Conservation (phyloP, 208 protist species). For the Acanthamoeba castellanii region DNA sequence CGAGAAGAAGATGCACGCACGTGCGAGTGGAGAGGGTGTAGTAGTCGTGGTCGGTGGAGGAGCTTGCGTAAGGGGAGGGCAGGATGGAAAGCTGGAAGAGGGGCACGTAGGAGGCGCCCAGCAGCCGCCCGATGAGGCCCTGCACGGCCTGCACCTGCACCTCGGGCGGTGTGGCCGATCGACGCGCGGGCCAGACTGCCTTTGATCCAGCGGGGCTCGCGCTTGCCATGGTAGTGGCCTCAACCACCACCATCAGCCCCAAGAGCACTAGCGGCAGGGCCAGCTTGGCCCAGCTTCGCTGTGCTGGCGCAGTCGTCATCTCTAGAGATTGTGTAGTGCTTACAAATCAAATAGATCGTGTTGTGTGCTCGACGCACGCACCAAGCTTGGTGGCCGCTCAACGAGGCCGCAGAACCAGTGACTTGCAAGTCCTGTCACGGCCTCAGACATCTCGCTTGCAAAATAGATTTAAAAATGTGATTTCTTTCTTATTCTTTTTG, state of each 20-base stretch:
- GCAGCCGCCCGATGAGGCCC: slow-evolving; percentile 38
- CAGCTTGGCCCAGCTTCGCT: background rate
- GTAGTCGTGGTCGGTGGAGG: background rate
- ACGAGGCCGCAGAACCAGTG: too few species aligned
- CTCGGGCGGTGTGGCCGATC: background rate
- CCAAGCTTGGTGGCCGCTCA: too few species aligned
- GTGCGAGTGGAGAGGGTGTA: background rate
- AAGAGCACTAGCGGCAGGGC: background rate
- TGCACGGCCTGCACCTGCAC: slow-evolving; percentile 61
- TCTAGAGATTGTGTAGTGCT: too few species aligned
- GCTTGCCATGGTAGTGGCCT: background rate
- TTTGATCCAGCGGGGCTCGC: background rate
- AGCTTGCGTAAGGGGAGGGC: background rate
- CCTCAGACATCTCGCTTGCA: too few species aligned
- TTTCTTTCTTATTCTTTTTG: too few species aligned
- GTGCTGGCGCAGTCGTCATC: background rate
- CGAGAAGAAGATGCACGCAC: background rate
- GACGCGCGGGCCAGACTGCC: background rate
- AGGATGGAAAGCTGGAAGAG: slow-evolving; percentile 3
- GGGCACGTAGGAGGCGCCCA: slow-evolving; percentile 2
- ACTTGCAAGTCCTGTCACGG: too few species aligned
- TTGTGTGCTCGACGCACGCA: too few species aligned
- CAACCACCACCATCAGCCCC: background rate
- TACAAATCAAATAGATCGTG: too few species aligned
- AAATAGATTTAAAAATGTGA: too few species aligned